Percentiles rank a stretch among this genome's conserved stretches.
Conservation (phyloP, 352 stramenopile species). For the Globisporangium splendens region DNA sequence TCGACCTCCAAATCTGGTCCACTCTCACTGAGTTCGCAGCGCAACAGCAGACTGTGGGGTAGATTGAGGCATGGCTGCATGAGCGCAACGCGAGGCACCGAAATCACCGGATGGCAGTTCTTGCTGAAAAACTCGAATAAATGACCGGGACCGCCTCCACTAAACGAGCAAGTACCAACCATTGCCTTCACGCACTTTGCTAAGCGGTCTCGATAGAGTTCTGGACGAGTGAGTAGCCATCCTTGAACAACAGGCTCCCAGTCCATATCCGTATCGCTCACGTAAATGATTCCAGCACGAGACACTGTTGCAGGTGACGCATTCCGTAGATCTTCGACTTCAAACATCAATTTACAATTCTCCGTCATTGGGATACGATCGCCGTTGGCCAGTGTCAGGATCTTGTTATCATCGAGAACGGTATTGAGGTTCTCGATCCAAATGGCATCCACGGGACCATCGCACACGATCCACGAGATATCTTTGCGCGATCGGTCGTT, state of each 20-base stretch:
- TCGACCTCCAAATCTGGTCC: slow-evolving; percentile 52
- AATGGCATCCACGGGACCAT: slow-evolving; percentile 91
- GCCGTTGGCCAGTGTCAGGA: slow-evolving; percentile 90
- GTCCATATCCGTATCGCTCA: slow-evolving; percentile 75
- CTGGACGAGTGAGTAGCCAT: slow-evolving; percentile 51
- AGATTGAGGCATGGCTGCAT: slow-evolving; percentile 75
- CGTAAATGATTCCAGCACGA: slow-evolving; percentile 90
- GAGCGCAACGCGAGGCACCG: slow-evolving; percentile 60
- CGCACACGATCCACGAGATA: slow-evolving; percentile 90
- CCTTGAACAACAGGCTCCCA: slow-evolving; percentile 67
- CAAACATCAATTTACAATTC: slow-evolving; percentile 90
- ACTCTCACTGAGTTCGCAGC: slow-evolving; percentile 58
- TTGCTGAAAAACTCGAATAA: slow-evolving; percentile 16
- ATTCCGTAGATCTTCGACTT: slow-evolving; percentile 91
- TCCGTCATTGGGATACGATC: slow-evolving; percentile 90
- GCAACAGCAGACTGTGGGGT: slow-evolving; percentile 48
- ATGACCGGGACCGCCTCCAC: slow-evolving; percentile 1
- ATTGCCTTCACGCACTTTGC: slow-evolving; percentile 40
- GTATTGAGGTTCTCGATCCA: slow-evolving; percentile 97
- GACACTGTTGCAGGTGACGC: slow-evolving; percentile 91
- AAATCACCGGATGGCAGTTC: slow-evolving; percentile 68
- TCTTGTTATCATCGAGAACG: slow-evolving; percentile 94
- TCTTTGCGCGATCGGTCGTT: slow-evolving; percentile 83
- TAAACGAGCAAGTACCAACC: slow-evolving; percentile 29
- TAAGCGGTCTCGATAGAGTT: slow-evolving; percentile 47